These are phyloP conservation scores for Allium sativum DNA, from an alignment of 106 monocot species.

Conservation along the genomic window DNA sequence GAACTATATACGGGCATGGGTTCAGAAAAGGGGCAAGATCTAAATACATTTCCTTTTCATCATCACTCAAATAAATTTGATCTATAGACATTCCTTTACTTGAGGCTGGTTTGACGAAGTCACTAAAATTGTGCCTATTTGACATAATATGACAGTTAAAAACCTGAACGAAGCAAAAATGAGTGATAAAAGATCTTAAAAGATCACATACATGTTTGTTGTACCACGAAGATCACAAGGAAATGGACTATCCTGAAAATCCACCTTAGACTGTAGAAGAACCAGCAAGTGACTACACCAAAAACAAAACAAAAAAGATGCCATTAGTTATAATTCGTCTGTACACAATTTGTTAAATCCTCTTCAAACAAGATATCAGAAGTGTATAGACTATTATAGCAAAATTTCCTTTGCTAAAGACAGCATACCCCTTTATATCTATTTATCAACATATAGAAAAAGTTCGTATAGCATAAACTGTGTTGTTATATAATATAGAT, in stretches of 20 bases:
- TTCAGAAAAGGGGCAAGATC: slow-evolving; percentile 98
- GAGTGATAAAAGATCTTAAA: neutral
- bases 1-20: slow-evolving; percentile 89
- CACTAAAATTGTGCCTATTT: slow-evolving; percentile 42
- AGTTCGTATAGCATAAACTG: too few relatives aligned
- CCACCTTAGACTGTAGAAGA: slow-evolving; percentile 82
- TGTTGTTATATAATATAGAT: too few relatives aligned
- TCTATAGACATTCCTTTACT: slow-evolving; percentile 74
- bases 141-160: too few relatives aligned
- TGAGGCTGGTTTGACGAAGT: slow-evolving; percentile 67
- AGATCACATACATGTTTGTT: slow-evolving; percentile 44
- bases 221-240: slow-evolving; percentile 64
- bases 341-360: neutral
- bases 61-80: slow-evolving; percentile 61
- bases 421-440: too few relatives aligned
- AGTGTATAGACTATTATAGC: too few relatives aligned
- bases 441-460: too few relatives aligned
- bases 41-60: slow-evolving; percentile 75
- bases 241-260: slow-evolving; percentile 82
- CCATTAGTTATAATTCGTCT: neutral
- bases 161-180: neutral
- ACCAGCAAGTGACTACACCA: slow-evolving; percentile 72
- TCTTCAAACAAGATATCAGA: neutral
- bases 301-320: slow-evolving; percentile 2
- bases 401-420: too few relatives aligned